A percentile compares a stretch with the other conserved stretches of the same genome.
phyloP scores from a whole-genome alignment of 305 asterid genomes.

The Solanum hybrid region DNA sequence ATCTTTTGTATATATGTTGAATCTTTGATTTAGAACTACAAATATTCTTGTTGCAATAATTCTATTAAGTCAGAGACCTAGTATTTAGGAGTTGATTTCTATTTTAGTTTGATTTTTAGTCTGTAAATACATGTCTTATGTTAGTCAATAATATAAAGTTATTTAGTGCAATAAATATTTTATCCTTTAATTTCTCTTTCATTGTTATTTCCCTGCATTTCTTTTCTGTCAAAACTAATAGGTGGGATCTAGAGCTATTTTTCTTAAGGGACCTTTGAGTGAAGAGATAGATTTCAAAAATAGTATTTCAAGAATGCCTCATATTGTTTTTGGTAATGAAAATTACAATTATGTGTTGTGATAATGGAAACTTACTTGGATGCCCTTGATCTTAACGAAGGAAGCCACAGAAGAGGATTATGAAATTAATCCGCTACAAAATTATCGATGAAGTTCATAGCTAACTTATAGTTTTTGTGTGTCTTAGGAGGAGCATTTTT shows the following conservation, averaged over 20 bases:
- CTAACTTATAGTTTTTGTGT: too few relatives aligned
- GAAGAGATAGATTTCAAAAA: neutral
- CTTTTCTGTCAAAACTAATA: neutral
- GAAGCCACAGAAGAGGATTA: neutral
- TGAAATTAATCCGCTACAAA: neutral
- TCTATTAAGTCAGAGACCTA: neutral
- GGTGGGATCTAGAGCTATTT: neutral
- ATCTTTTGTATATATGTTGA: neutral
- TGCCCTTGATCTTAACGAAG: neutral
- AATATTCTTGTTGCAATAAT: too few relatives aligned
- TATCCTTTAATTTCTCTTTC: neutral
- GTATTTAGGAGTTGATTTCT: neutral
- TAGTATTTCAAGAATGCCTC: neutral
- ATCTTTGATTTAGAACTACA: too few relatives aligned
- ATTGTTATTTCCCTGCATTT: neutral
- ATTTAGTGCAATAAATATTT: neutral
- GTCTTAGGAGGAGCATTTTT: too few relatives aligned
- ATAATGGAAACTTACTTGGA: neutral
- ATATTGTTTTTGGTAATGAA: too few relatives aligned
- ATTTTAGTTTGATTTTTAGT: too few relatives aligned
- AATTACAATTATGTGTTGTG: too few relatives aligned
- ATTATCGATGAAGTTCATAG: neutral
- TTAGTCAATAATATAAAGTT: neutral
- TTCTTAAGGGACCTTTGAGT: neutral
- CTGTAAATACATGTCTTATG: neutral